Evolutionary conservation across 2,329 filamentous ascomycete species (phyloP).

Genomic region (Pyrenophora tritici-repentis): DNA sequence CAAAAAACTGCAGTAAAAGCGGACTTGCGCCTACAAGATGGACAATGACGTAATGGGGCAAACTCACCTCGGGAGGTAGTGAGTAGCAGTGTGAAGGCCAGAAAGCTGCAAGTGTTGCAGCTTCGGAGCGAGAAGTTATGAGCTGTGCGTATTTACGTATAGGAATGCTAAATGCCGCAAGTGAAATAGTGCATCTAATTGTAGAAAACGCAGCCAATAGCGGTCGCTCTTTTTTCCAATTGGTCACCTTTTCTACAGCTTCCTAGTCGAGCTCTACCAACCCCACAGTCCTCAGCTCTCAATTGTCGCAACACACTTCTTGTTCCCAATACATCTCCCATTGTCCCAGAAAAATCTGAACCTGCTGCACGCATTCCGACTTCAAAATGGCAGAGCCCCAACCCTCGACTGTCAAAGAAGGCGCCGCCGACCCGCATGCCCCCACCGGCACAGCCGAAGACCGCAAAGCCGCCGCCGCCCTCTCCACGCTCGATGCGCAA

Average conservation of each 20-base stretch:
- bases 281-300: conserved; percentile 15
- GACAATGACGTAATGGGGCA: neutral
- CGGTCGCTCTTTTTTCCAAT: conserved; percentile 21
- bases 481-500: conserved; percentile 69
- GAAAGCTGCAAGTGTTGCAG: neutral
- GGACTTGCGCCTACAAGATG: neutral
- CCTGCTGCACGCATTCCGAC: conserved; percentile 1
- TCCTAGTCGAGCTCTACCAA: neutral
- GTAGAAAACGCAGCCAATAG: conserved; percentile 14
- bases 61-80: conserved; percentile 1
- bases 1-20: conserved; percentile 11
- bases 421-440: conserved; percentile 56
- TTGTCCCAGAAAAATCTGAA: neutral
- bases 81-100: no score
- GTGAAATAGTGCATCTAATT: neutral
- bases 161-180: neutral
- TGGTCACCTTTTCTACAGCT: conserved; percentile 11
- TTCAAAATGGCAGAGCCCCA: conserved; percentile 65
- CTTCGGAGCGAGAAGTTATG: neutral
- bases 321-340: neutral
- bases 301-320: no score
- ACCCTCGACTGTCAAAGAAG: conserved; percentile 62
- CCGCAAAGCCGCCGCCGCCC: conserved; percentile 74
- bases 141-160: neutral
- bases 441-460: conserved; percentile 69